phyloP scores from a whole-genome alignment of 192 early-diverging fungal species.

The Linnemannia exigua region DNA sequence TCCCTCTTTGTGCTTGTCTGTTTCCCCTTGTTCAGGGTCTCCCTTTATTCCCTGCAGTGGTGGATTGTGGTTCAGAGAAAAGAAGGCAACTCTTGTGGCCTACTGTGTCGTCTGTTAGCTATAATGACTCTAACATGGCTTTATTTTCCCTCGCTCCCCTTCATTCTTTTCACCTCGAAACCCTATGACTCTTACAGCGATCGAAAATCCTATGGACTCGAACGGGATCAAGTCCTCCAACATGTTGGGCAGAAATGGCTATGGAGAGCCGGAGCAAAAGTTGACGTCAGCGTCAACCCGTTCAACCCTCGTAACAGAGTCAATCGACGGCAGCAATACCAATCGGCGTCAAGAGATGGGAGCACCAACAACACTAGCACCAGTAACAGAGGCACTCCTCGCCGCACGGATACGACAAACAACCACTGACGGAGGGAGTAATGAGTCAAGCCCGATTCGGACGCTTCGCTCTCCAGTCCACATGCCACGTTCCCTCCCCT shows the following conservation, averaged over 20 bases:
- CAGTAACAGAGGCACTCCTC: not conserved
- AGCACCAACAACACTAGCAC: constrained; percentile 4
- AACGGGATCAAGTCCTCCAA: constrained; percentile 3
- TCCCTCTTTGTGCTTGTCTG: not conserved
- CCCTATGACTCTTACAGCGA: not conserved
- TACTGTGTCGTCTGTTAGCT: not conserved
- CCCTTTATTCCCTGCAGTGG: not conserved
- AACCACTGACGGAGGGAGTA: not conserved
- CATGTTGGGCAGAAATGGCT: not conserved
- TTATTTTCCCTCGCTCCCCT: not conserved
- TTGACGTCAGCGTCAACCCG: not conserved
- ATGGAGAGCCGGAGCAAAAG: not conserved
- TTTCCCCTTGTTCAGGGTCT: not conserved
- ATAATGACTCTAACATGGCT: not conserved
- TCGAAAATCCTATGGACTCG: not conserved
- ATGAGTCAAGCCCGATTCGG: not conserved
- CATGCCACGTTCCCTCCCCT: constrained; percentile 17
- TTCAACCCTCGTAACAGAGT: not conserved
- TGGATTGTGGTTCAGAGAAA: not conserved
- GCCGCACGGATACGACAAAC: constrained; percentile 4
- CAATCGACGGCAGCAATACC: not conserved
- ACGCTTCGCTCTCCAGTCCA: constrained; percentile 13
- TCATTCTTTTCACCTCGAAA: not conserved
- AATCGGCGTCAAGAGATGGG: not conserved
- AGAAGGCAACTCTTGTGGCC: not conserved